Percentiles rank a stretch among this genome's conserved stretches.
Conservation (phyloP, 2,329 filamentous ascomycete species). For the Colletotrichum sp. region DNA sequence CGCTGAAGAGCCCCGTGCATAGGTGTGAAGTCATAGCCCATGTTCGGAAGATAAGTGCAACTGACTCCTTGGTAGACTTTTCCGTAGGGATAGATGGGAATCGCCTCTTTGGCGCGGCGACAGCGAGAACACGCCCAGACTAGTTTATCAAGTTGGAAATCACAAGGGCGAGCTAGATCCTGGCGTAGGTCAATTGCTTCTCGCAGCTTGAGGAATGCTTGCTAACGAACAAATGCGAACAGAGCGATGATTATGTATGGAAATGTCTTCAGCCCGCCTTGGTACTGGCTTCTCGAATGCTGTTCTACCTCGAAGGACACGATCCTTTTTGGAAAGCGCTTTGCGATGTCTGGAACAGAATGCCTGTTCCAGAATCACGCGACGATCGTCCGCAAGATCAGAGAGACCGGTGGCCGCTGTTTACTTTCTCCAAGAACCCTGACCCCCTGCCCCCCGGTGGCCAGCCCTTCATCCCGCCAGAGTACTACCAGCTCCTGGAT, state of each 20-base stretch:
- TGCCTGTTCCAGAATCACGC: not conserved
- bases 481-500: not conserved
- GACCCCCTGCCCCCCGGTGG: not conserved
- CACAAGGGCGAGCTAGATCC: constrained; percentile 28
- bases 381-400: constrained; percentile 13
- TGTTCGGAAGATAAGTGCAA: not conserved
- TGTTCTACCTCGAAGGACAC: constrained; percentile 8
- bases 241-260: constrained; percentile 31
- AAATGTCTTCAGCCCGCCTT: constrained; percentile 31
- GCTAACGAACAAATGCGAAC: constrained; percentile 3
- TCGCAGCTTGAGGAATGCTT: too few species aligned
- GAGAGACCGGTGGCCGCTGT: not conserved
- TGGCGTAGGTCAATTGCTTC: constrained; percentile 18
- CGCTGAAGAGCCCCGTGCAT: constrained; percentile 26
- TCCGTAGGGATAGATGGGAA: constrained; percentile 8
- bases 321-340: constrained; percentile 26
- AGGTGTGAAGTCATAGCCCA: constrained; percentile 18
- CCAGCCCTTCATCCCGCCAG: not conserved
- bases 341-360: constrained; percentile 28
- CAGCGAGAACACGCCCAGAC: not conserved
- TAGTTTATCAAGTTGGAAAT: constrained; percentile 26
- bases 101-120: not conserved
- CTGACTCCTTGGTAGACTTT: not conserved
- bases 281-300: constrained; percentile 27
- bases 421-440: not conserved